phyloP scores from a whole-genome alignment of 805 yeast genomes.

The Candida khao-thaluensis region DNA sequence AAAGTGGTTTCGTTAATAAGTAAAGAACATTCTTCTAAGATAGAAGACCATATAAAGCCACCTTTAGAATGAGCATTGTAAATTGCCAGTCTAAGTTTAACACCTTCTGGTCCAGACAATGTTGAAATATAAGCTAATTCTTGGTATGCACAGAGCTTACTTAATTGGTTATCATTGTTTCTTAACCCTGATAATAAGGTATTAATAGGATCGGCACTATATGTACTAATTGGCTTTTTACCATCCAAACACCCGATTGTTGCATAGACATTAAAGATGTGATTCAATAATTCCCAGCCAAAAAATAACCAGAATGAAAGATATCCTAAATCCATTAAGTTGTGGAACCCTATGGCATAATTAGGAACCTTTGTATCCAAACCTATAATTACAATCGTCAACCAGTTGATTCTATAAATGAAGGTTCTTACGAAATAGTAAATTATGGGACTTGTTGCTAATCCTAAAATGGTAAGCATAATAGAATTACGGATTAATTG shows the following conservation, averaged over 20 bases:
- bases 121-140: slow-evolving; percentile 68
- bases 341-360: slow-evolving; percentile 28
- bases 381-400: slow-evolving; percentile 29
- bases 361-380: slow-evolving; percentile 44
- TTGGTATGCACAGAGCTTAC: slow-evolving; percentile 67
- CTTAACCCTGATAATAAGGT: slow-evolving; percentile 65
- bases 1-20: slow-evolving; percentile 51
- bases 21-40: slow-evolving; percentile 58
- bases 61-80: slow-evolving; percentile 50
- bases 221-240: slow-evolving; percentile 57
- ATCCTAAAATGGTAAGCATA: slow-evolving; percentile 27
- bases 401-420: slow-evolving; percentile 38
- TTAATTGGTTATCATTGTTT: slow-evolving; percentile 41
- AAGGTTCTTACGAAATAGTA: slow-evolving; percentile 41
- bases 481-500: slow-evolving; percentile 38
- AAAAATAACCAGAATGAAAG: slow-evolving; percentile 36
- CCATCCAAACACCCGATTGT: slow-evolving; percentile 72
- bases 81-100: slow-evolving; percentile 50
- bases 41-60: slow-evolving; percentile 54
- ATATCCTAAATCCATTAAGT: slow-evolving; percentile 28
- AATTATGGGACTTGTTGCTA: slow-evolving; percentile 36
- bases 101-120: slow-evolving; percentile 38
- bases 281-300: slow-evolving; percentile 56
- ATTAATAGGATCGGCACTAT: slow-evolving; percentile 59
- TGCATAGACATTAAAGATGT: slow-evolving; percentile 62